A percentile compares a stretch with the other conserved stretches of the same genome.
Conservation (phyloP, 805 yeast species). For the Candida verbasci region DNA sequence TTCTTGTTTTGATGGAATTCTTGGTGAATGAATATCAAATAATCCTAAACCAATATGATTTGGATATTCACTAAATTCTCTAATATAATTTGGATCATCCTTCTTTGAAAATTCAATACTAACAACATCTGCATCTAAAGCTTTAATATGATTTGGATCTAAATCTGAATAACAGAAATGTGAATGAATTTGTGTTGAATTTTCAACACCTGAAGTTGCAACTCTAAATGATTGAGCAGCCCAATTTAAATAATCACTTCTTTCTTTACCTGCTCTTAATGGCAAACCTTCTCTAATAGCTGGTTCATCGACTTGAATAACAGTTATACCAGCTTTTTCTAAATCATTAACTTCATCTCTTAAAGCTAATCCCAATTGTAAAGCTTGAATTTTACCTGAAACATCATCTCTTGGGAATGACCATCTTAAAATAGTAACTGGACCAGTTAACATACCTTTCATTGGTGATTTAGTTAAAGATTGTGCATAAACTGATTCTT, state of each 20-base stretch:
- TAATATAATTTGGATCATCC: slow-evolving; percentile 97
- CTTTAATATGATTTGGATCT: slow-evolving; percentile 99
- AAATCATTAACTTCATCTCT: slow-evolving; percentile 98
- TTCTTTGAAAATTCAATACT: slow-evolving; percentile 99
- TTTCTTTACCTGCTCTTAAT: slow-evolving; percentile 95
- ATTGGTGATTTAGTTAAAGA: slow-evolving; percentile 91
- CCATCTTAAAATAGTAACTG: slow-evolving; percentile 99
- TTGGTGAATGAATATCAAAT: slow-evolving; percentile 99
- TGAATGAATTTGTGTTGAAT: slow-evolving; percentile 97
- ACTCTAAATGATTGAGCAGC: slow-evolving; percentile 99
- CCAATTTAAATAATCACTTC: slow-evolving; percentile 95
- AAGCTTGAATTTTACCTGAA: slow-evolving; percentile 87
- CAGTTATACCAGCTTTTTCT: slow-evolving; percentile 96
- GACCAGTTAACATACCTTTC: slow-evolving; percentile 99
- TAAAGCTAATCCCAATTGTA: slow-evolving; percentile 94
- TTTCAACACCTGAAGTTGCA: slow-evolving; percentile 95
- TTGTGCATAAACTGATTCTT: slow-evolving; percentile 99
- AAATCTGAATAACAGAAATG: slow-evolving; percentile 99
- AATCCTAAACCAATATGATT: slow-evolving; percentile 99
- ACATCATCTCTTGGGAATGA: slow-evolving; percentile 99
- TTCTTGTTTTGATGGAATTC: slow-evolving; percentile 97
- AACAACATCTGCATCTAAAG: slow-evolving; percentile 98
- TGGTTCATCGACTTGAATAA: slow-evolving; percentile 99
- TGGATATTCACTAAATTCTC: slow-evolving; percentile 97
- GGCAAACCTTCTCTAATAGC: slow-evolving; percentile 99